Evolutionary conservation across 495 filamentous ascomycete genomes (phyloP).

Genomic region (Neurospora terricola): DNA sequence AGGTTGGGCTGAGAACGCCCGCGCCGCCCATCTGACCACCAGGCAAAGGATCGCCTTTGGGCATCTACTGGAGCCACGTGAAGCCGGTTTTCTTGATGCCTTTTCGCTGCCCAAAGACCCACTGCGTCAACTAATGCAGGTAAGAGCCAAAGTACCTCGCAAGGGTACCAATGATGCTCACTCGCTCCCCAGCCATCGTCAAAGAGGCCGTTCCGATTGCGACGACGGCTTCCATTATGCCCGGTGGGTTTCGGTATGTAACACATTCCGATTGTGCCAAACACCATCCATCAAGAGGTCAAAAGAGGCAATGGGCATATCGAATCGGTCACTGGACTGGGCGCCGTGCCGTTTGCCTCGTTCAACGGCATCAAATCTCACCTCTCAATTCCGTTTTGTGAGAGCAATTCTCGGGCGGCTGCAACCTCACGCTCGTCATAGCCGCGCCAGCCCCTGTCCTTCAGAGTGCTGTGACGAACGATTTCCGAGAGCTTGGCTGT

Average conservation of each 20-base stretch:
- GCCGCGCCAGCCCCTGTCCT: conserved; percentile 58
- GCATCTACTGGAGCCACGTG: conserved; percentile 28
- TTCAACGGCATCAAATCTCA: conserved; percentile 12
- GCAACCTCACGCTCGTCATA: conserved; percentile 66
- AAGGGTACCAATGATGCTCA: conserved; percentile 16
- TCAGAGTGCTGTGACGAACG: conserved; percentile 47
- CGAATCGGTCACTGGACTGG: conserved; percentile 18
- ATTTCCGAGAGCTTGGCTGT: conserved; percentile 68
- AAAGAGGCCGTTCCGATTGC: conserved; percentile 3
- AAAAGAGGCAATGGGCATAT: conserved; percentile 10
- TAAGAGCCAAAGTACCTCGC: neutral
- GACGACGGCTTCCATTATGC: neutral
- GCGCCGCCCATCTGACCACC: conserved; percentile 13
- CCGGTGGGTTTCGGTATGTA: neutral
- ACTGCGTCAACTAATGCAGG: conserved; percentile 18
- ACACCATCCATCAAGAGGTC: conserved; percentile 16
- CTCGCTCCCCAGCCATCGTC: neutral
- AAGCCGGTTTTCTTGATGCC: conserved; percentile 8
- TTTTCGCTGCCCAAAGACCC: conserved; percentile 25
- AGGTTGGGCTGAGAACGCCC: conserved; percentile 23
- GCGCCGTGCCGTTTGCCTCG: conserved; percentile 5
- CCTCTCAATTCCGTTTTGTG: conserved; percentile 29
- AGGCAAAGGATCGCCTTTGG: conserved; percentile 5
- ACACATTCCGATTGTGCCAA: conserved; percentile 1
- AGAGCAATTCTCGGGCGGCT: conserved; percentile 65